Conservation (phyloP, 164 flowering plant species). For the Kalanchoe fedtschenkoi region DNA sequence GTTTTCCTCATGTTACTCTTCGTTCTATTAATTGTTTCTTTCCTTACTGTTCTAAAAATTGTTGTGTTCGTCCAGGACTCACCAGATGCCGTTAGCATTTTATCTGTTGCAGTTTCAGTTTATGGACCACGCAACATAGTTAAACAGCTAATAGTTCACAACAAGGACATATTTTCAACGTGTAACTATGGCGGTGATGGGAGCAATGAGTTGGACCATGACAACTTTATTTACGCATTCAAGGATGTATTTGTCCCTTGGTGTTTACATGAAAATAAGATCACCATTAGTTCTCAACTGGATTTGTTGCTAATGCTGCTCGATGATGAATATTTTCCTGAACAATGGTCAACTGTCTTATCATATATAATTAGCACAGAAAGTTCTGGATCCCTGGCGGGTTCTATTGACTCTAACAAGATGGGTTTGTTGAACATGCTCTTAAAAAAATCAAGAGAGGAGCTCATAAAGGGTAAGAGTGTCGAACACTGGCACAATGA, state of each 20-base stretch:
- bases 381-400: slow-evolving; percentile 13
- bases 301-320: slow-evolving; percentile 77
- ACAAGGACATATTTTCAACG: slow-evolving; percentile 9
- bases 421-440: slow-evolving; percentile 45
- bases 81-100: slow-evolving; percentile 42
- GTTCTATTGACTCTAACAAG: slow-evolving; percentile 20
- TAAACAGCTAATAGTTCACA: slow-evolving; percentile 17
- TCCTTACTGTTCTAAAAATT: not conserved
- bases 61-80: slow-evolving; percentile 43
- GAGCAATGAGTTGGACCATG: slow-evolving; percentile 15
- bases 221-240: slow-evolving; percentile 44
- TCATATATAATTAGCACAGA: slow-evolving; percentile 25
- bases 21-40: not conserved
- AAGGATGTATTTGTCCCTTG: slow-evolving; percentile 59
- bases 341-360: slow-evolving; percentile 62
- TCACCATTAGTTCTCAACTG: slow-evolving; percentile 38
- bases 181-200: slow-evolving; percentile 17
- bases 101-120: slow-evolving; percentile 43
- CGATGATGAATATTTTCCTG: slow-evolving; percentile 57
- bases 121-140: slow-evolving; percentile 66
- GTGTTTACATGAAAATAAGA: slow-evolving; percentile 44
- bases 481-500: slow-evolving; percentile 57
- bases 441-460: slow-evolving; percentile 53
- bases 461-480: slow-evolving; percentile 21
- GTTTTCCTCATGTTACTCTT: not conserved